phyloP scores from a whole-genome alignment of 371 early-diverging fungal species.

The Mortierella sp. region DNA sequence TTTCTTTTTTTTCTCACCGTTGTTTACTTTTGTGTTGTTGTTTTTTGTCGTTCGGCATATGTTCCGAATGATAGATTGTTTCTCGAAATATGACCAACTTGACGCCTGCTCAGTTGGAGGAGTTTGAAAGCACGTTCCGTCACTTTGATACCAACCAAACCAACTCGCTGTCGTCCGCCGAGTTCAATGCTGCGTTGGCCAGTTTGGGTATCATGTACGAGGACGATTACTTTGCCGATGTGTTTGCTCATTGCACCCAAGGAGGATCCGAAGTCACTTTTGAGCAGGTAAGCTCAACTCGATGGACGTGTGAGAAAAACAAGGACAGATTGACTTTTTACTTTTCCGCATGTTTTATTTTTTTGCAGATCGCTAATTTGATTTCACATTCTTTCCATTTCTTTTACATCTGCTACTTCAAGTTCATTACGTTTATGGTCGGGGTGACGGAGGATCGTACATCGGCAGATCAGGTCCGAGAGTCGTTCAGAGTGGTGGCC shows the following conservation, averaged over 20 bases:
- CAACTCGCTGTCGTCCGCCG: slow-evolving; percentile 80
- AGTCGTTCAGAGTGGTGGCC: slow-evolving; percentile 90
- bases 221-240: slow-evolving; percentile 79
- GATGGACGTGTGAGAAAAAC: too few relatives aligned
- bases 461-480: slow-evolving; percentile 86
- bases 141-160: slow-evolving; percentile 88
- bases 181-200: slow-evolving; percentile 90
- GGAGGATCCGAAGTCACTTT: slow-evolving; percentile 78
- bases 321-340: too few relatives aligned
- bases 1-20: not conserved
- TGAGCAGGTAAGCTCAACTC: slow-evolving; percentile 81
- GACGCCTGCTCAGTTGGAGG: slow-evolving; percentile 94
- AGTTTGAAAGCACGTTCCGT: slow-evolving; percentile 90
- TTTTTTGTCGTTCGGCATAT: not conserved
- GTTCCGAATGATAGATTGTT: slow-evolving; percentile 84
- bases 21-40: not conserved
- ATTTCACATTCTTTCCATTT: too few relatives aligned
- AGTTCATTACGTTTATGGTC: slow-evolving; percentile 89
- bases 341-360: not conserved
- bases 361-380: not conserved
- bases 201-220: slow-evolving; percentile 84
- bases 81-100: slow-evolving; percentile 92
- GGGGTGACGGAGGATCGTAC: slow-evolving; percentile 93
- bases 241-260: slow-evolving; percentile 76
- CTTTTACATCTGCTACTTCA: not conserved